phyloP scores from a whole-genome alignment of 1,139 yeast species.

The Nadsonia commutata region DNA sequence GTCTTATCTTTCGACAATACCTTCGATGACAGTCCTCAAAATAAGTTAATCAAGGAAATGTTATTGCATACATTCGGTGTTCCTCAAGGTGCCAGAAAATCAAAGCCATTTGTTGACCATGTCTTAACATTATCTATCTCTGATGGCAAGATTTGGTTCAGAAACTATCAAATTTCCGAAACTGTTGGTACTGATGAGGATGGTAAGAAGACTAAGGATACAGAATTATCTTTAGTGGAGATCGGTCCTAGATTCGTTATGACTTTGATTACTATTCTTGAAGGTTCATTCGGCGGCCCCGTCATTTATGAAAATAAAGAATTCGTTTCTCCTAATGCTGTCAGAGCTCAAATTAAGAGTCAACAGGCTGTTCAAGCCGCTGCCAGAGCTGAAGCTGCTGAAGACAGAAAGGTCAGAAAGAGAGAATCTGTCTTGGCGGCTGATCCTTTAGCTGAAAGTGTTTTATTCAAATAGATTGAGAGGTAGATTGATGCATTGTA shows the following conservation, averaged over 20 bases:
- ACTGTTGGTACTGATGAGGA: slow-evolving; percentile 36
- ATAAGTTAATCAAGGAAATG: slow-evolving; percentile 67
- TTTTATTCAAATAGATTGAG: slow-evolving; percentile 34
- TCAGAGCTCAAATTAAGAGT: slow-evolving; percentile 75
- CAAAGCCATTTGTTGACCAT: slow-evolving; percentile 91
- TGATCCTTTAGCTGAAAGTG: slow-evolving; percentile 77
- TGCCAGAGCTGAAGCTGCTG: slow-evolving; percentile 66
- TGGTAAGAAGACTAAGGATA: slow-evolving; percentile 21
- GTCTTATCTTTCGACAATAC: slow-evolving; percentile 72
- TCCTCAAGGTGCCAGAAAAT: slow-evolving; percentile 87
- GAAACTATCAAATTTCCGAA: slow-evolving; percentile 88
- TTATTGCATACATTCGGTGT: slow-evolving; percentile 84
- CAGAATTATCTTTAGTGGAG: slow-evolving; percentile 67
- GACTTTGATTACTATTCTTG: slow-evolving; percentile 81
- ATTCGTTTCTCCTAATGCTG: slow-evolving; percentile 90
- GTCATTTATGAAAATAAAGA: slow-evolving; percentile 94
- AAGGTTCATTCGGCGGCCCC: slow-evolving; percentile 97
- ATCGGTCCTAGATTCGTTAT: slow-evolving; percentile 95
- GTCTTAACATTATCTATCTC: slow-evolving; percentile 87
- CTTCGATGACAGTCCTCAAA: slow-evolving; percentile 54
- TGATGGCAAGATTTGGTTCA: slow-evolving; percentile 88
- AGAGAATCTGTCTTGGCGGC: slow-evolving; percentile 61
- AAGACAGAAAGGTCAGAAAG: slow-evolving; percentile 57
- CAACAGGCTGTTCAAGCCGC: slow-evolving; percentile 71
- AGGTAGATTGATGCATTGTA: slow-evolving; percentile 1